Percentiles rank a stretch among this genome's conserved stretches.
These are phyloP conservation scores for Hysterangium stoloniferum DNA, from an alignment of 768 basidiomycete genomes.

Conservation along the genomic window DNA sequence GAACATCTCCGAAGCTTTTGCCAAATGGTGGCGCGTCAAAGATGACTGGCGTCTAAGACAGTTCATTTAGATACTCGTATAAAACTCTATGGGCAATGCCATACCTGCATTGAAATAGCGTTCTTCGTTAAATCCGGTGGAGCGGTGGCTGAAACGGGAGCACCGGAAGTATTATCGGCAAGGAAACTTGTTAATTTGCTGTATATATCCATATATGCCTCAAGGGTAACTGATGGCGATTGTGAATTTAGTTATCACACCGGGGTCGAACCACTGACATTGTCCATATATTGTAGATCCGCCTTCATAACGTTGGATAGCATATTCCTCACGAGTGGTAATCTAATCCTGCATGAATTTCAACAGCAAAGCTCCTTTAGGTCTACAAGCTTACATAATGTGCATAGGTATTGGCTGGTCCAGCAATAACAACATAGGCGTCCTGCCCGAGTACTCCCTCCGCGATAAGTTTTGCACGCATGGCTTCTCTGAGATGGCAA, in stretches of 20 bases:
- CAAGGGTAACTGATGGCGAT: slow-evolving; percentile 49
- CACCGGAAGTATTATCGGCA: slow-evolving; percentile 31
- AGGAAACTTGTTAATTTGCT: slow-evolving; percentile 57
- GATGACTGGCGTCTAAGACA: slow-evolving; percentile 46
- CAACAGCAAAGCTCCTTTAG: background rate
- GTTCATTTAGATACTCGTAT: background rate
- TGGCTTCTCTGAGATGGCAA: slow-evolving; percentile 42
- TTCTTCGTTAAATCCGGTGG: slow-evolving; percentile 55
- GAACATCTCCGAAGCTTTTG: slow-evolving; percentile 53
- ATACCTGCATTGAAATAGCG: slow-evolving; percentile 62
- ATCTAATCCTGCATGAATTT: background rate
- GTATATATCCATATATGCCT: slow-evolving; percentile 75
- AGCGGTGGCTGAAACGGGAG: slow-evolving; percentile 54
- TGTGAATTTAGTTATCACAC: background rate
- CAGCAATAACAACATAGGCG: slow-evolving; percentile 70
- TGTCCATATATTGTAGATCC: slow-evolving; percentile 73
- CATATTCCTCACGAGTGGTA: slow-evolving; percentile 65
- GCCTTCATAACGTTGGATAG: slow-evolving; percentile 72
- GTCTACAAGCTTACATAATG: slow-evolving; percentile 45
- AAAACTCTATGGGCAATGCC: background rate
- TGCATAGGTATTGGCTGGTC: slow-evolving; percentile 75
- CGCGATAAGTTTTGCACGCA: slow-evolving; percentile 57
- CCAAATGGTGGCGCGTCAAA: slow-evolving; percentile 51
- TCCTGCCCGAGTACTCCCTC: slow-evolving; percentile 54
- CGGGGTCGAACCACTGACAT: slow-evolving; percentile 36